Conservation (phyloP, 2,329 filamentous ascomycete species). For the Thielaviopsis euricoi region DNA sequence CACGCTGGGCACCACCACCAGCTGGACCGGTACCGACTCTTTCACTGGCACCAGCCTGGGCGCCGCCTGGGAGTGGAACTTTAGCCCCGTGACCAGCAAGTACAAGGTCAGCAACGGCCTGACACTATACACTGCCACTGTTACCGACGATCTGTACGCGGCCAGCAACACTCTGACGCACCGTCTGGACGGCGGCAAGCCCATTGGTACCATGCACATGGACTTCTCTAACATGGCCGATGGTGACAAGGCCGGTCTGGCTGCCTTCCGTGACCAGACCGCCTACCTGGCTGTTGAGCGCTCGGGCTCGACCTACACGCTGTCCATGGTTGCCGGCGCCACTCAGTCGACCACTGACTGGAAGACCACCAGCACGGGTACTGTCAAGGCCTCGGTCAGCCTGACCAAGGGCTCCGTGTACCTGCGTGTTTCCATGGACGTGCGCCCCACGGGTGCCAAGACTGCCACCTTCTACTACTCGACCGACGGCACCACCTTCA, state of each 20-base stretch:
- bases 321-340: conserved; percentile 23
- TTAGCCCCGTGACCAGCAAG: conserved; percentile 36
- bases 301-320: conserved; percentile 17
- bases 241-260: conserved; percentile 35
- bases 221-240: conserved; percentile 31
- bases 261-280: conserved; percentile 34
- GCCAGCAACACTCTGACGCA: conserved; percentile 32
- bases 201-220: conserved; percentile 31
- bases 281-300: conserved; percentile 36
- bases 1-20: conserved; percentile 12
- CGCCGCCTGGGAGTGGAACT: conserved; percentile 43
- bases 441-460: conserved; percentile 14
- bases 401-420: conserved; percentile 14
- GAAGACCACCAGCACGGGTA: conserved; percentile 13
- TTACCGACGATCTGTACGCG: conserved; percentile 32
- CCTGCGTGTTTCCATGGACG: conserved; percentile 16
- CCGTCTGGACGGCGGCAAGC: conserved; percentile 27
- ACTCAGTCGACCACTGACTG: conserved; percentile 19
- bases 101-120: conserved; percentile 29
- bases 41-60: conserved; percentile 27
- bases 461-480: conserved; percentile 14
- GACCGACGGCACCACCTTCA: conserved; percentile 16
- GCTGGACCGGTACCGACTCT: conserved; percentile 24
- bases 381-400: conserved; percentile 13
- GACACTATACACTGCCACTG: conserved; percentile 29